Evolutionary conservation across 169 alveolate genomes (phyloP).

Genomic region (Plasmodium vivax): DNA sequence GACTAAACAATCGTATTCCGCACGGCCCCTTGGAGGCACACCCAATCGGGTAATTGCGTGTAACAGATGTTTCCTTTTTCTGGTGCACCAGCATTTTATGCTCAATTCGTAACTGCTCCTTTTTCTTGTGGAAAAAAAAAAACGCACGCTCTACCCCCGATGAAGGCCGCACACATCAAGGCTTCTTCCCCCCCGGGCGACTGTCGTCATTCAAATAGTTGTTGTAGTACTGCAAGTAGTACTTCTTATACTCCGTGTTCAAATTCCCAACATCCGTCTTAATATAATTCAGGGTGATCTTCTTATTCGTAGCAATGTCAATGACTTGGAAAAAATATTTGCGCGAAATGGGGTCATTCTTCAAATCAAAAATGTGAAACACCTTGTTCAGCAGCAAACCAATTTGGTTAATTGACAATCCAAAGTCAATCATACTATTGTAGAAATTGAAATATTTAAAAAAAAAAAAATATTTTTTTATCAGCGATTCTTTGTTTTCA

Average conservation of each 20-base stretch:
- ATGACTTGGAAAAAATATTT: slow-evolving; percentile 50
- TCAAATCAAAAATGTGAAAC: slow-evolving; percentile 54
- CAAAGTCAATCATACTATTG: slow-evolving; percentile 57
- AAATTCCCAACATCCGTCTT: slow-evolving; percentile 32
- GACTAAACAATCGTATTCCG: background rate
- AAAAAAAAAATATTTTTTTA: slow-evolving; percentile 62
- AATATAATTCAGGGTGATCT: slow-evolving; percentile 63
- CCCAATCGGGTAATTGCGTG: background rate
- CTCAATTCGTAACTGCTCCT: background rate
- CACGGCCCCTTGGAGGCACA: background rate
- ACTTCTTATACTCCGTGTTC: slow-evolving; percentile 56
- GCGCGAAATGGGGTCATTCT: slow-evolving; percentile 52
- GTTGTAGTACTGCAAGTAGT: slow-evolving; percentile 53
- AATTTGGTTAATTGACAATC: slow-evolving; percentile 50
- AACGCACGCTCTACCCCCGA: background rate
- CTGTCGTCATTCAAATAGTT: slow-evolving; percentile 48
- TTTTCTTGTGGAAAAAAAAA: background rate
- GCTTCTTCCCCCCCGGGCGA: background rate
- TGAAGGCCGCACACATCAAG: background rate
- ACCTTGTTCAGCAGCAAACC: slow-evolving; percentile 40
- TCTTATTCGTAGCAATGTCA: slow-evolving; percentile 62
- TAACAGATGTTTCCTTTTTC: background rate
- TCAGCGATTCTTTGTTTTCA: slow-evolving; percentile 60
- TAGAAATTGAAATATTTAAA: slow-evolving; percentile 57
- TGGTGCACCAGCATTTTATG: background rate